phyloP scores from a whole-genome alignment of 2,329 filamentous ascomycete species.

The Nemania bipapillata region DNA sequence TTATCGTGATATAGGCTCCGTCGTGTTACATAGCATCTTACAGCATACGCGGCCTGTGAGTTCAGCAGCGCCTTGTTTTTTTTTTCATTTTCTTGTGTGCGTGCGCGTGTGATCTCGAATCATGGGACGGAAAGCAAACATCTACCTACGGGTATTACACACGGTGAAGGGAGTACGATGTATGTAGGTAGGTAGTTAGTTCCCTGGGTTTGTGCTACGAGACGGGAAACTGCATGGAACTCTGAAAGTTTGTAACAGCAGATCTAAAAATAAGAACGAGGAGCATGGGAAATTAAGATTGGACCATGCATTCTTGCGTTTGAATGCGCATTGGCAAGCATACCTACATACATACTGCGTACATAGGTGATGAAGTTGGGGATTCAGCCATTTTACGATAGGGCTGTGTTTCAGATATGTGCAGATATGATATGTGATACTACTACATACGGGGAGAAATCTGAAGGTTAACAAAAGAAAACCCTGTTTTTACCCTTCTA shows the following conservation, averaged over 20 bases:
- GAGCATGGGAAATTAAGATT: neutral
- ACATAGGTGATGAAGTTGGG: neutral
- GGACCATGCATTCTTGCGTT: neutral
- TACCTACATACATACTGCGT: too few species aligned
- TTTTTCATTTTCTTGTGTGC: too few species aligned
- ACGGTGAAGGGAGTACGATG: neutral
- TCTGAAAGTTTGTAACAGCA: neutral
- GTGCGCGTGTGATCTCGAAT: neutral
- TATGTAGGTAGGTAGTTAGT: too few species aligned
- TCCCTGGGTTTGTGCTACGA: neutral
- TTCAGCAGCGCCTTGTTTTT: neutral
- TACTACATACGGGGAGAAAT: neutral
- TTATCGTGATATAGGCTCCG: constrained; percentile 1
- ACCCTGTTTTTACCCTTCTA: neutral
- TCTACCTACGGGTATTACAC: neutral
- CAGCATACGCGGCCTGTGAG: neutral
- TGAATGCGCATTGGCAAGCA: neutral
- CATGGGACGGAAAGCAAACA: neutral
- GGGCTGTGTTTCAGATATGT: neutral
- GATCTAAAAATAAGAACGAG: neutral
- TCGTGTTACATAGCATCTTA: neutral
- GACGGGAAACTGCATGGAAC: neutral
- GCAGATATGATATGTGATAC: neutral
- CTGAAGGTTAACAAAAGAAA: neutral
- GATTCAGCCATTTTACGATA: neutral